phyloP scores from a whole-genome alignment of 306 rosid species.

The Quillaja saponaria region DNA sequence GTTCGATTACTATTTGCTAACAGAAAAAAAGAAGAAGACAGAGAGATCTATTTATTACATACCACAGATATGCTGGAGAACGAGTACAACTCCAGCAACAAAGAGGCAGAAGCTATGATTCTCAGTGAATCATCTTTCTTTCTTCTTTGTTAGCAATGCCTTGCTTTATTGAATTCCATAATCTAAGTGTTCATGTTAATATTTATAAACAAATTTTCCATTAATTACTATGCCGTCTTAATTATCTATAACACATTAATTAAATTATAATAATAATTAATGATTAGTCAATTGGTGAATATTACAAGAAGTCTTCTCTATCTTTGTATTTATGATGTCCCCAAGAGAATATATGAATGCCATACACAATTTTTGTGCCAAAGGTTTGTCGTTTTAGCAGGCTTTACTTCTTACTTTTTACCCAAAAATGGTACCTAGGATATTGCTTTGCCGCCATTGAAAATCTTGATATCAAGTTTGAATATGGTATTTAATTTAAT shows the following conservation, averaged over 20 bases:
- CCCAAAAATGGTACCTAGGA: too few relatives aligned
- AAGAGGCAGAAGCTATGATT: slow-evolving; percentile 20
- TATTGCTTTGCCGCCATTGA: too few relatives aligned
- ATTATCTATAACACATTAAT: too few relatives aligned
- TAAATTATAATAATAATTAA: too few relatives aligned
- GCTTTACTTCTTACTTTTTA: too few relatives aligned
- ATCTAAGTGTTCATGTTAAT: background rate
- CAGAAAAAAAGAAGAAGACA: background rate
- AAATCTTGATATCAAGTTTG: too few relatives aligned
- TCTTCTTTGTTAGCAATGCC: slow-evolving; percentile 11
- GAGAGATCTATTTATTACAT: too few relatives aligned
- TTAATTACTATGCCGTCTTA: background rate
- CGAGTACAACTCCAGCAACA: background rate
- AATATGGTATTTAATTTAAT: too few relatives aligned
- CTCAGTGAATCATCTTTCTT: too few relatives aligned
- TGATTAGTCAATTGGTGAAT: background rate
- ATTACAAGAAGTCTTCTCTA: background rate
- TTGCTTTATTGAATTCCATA: too few relatives aligned
- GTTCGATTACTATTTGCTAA: too few relatives aligned
- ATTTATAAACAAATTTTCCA: background rate
- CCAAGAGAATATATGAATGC: slow-evolving; percentile 4
- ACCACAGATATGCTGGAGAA: slow-evolving; percentile 32
- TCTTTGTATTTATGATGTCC: slow-evolving; percentile 11
- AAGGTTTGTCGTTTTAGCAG: too few relatives aligned
- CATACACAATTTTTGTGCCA: background rate